Base-by-base conservation (phyloP, 2,329 filamentous ascomycete genomes). In the Arachnopeziza araneosa region DNA sequence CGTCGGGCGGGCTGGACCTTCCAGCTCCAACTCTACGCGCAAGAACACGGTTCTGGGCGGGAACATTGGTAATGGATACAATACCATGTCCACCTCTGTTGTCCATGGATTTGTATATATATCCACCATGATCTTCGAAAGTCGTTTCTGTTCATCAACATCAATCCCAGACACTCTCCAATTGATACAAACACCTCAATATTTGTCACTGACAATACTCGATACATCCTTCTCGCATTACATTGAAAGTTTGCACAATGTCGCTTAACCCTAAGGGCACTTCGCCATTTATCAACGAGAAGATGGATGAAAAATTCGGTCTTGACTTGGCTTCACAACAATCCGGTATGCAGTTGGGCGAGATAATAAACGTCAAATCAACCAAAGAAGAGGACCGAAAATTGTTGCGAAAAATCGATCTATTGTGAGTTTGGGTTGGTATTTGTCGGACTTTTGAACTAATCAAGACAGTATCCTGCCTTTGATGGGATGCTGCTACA, bases 401-500 rank as follows among this genome's bases (percentile, higher is more conserved):
- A 49, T 49, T 61, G 6, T 24, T 63, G 21, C 51, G 56, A 12
- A 61, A 59, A 24, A 63, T 63, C 44, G 61, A 63, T 52, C 54
- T 21, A 32, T 59, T 50, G 61, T 63, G 22, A 24, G 54, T 53
- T 21, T 30, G 8, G 6, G n/a, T 49, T 7, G n/a, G 12, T 1
- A 24, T 10, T 14, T n/a, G 2, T 44, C n/a, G 7, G 32, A n/a
- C 5, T 22, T 32, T 32, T 19, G 12, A 10, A 19, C 17, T 54
- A 58, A 53, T 19, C 3, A 10, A n/a, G 44, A 50, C 36, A 64
- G 63, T 21, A 51, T 66, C 3, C 14, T 66, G 12, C 64, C 64
- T 50, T 12, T 66, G 8, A 56, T 64, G 58, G 51, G 73, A 80
- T 77, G 0, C 12, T 44, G 36, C 12, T 44, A 44, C 36, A 44